A percentile compares a stretch with the other conserved stretches of the same genome.
phyloP scores from a whole-genome alignment of 2,329 filamentous ascomycete species.

The Talaromyces atroroseus region DNA sequence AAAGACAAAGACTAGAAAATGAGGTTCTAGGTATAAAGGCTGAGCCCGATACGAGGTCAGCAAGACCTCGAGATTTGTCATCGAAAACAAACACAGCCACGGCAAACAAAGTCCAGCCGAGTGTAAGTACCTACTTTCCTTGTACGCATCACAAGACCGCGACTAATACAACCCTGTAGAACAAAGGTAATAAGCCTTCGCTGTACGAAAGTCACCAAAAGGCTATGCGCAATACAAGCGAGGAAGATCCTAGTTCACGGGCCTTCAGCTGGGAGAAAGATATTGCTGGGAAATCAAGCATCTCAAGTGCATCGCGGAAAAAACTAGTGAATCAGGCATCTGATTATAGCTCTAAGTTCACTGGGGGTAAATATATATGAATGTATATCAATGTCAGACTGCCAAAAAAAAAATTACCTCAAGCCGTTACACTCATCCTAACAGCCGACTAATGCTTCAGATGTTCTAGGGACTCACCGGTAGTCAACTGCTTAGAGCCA shows the following conservation, averaged over 20 bases:
- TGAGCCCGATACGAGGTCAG: constrained; percentile 16
- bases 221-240: constrained; percentile 40
- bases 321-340: constrained; percentile 70
- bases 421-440: neutral
- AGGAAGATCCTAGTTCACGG: constrained; percentile 81
- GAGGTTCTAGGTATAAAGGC: constrained; percentile 68
- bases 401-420: neutral
- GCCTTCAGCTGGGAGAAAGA: constrained; percentile 86
- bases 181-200: constrained; percentile 54
- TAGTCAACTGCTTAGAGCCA: neutral
- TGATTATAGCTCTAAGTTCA: constrained; percentile 72
- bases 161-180: constrained; percentile 26
- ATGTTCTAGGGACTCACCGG: neutral
- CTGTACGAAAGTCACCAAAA: constrained; percentile 56
- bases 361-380: constrained; percentile 58
- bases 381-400: neutral
- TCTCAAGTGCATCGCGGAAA: constrained; percentile 64
- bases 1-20: constrained; percentile 70
- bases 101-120: constrained; percentile 49
- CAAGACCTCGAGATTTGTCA: constrained; percentile 15
- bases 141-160: neutral
- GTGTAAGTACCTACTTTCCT: constrained; percentile 40
- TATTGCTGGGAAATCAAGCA: constrained; percentile 66
- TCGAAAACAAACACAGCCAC: constrained; percentile 38
- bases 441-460: neutral